A percentile compares a stretch with the other conserved stretches of the same genome.
phyloP scores from a whole-genome alignment of 2,329 filamentous ascomycete species.

The Colletotrichum higginsianum region DNA sequence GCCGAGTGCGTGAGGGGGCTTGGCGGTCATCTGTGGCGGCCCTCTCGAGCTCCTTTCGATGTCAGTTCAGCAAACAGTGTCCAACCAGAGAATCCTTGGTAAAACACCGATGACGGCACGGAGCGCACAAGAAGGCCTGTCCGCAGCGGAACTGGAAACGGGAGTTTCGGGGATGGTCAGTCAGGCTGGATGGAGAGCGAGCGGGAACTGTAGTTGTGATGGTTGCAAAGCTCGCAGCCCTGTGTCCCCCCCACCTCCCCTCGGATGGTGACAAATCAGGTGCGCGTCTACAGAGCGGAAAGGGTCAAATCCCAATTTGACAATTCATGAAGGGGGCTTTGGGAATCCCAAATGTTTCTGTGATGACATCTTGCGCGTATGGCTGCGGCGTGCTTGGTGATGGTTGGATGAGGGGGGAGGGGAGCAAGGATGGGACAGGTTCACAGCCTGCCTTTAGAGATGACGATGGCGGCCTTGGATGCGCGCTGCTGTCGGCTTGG shows the following conservation, averaged over 20 bases:
- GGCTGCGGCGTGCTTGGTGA: neutral
- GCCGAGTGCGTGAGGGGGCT: neutral
- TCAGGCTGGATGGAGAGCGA: neutral
- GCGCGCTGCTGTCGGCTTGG: neutral
- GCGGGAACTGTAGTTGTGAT: neutral
- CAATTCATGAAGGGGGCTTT: neutral
- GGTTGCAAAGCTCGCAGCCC: neutral
- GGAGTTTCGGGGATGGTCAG: neutral
- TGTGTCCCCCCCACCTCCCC: neutral
- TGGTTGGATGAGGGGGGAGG: neutral
- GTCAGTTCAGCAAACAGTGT: neutral
- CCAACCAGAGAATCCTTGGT: neutral
- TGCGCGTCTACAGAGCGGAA: neutral
- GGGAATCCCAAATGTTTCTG: constrained; percentile 2
- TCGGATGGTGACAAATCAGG: neutral
- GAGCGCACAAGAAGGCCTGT: neutral
- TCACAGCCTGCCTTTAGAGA: constrained; percentile 6
- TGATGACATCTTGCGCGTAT: neutral
- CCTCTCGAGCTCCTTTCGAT: neutral
- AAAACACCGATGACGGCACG: neutral
- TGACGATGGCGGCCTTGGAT: neutral
- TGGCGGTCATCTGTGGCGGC: neutral
- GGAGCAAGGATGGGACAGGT: neutral
- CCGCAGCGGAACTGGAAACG: neutral
- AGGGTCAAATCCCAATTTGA: no score